Evolutionary conservation across 331 rosid genomes (phyloP).

Genomic region (Erythrophleum ivorense): DNA sequence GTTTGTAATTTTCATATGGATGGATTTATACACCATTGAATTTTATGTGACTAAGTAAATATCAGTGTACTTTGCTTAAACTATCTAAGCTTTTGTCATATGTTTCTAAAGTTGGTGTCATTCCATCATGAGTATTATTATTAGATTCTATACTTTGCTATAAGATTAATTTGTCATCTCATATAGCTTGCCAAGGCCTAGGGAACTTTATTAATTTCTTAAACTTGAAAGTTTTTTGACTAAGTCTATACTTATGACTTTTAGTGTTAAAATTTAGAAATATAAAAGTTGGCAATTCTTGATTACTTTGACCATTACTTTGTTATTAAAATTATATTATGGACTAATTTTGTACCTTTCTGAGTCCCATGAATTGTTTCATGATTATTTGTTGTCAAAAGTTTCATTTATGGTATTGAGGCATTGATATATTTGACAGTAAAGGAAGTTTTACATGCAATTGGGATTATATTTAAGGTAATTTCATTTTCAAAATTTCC

Average conservation of each 20-base stretch:
- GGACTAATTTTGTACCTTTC: conserved; percentile 10
- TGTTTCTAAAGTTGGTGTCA: conserved; percentile 30
- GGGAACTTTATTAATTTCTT: conserved; percentile 18
- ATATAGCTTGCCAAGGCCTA: conserved; percentile 8
- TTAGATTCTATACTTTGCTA: conserved; percentile 17
- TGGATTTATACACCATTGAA: conserved; percentile 17
- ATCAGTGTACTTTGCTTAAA: conserved; percentile 23
- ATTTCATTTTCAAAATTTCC: background rate
- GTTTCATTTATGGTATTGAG: conserved; percentile 25
- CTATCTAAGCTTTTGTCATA: conserved; percentile 8
- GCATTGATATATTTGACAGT: conserved; percentile 14
- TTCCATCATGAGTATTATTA: background rate
- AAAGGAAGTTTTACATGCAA: conserved; percentile 1
- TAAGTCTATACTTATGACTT: conserved; percentile 13
- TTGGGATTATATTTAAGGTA: conserved; percentile 20
- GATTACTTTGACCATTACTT: conserved; percentile 9
- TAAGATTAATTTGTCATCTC: conserved; percentile 5
- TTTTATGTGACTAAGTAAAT: conserved; percentile 29
- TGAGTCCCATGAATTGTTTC: conserved; percentile 12
- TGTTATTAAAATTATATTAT: conserved; percentile 8
- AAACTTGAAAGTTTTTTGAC: conserved; percentile 32
- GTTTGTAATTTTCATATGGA: conserved; percentile 20
- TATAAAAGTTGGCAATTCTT: background rate
- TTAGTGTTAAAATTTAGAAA: conserved; percentile 19
- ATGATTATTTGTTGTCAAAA: background rate